Conservation (phyloP, 495 filamentous ascomycete species). For the Xylaria castorea region DNA sequence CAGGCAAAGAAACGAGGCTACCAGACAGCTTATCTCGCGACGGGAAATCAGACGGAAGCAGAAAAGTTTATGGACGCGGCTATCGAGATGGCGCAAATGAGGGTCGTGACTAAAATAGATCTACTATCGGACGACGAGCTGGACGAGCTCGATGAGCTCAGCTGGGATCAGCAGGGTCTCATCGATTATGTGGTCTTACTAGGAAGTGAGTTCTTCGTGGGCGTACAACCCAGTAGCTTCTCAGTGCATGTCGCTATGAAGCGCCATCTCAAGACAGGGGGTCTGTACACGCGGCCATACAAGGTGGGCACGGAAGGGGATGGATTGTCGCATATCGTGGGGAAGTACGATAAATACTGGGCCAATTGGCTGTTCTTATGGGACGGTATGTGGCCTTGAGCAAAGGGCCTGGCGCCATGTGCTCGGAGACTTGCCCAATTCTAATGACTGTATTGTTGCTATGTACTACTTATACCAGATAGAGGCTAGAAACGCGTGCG, state of each 20-base stretch:
- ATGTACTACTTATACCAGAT: slow-evolving; percentile 18
- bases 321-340: slow-evolving; percentile 51
- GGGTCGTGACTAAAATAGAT: slow-evolving; percentile 46
- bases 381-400: slow-evolving; percentile 55
- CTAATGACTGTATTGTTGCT: slow-evolving; percentile 9
- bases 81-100: slow-evolving; percentile 40
- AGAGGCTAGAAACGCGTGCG: neutral
- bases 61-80: slow-evolving; percentile 43
- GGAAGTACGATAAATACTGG: slow-evolving; percentile 52
- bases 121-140: slow-evolving; percentile 44
- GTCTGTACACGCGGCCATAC: slow-evolving; percentile 52
- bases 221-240: slow-evolving; percentile 55
- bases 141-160: slow-evolving; percentile 44
- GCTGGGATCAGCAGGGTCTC: slow-evolving; percentile 55
- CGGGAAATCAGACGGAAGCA: slow-evolving; percentile 52
- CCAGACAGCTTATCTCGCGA: slow-evolving; percentile 51
- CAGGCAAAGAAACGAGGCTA: slow-evolving; percentile 39
- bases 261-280: slow-evolving; percentile 47
- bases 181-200: slow-evolving; percentile 51
- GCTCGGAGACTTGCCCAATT: neutral
- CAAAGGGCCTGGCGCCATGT: neutral
- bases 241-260: slow-evolving; percentile 54
- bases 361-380: slow-evolving; percentile 56
- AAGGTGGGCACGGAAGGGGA: slow-evolving; percentile 52
- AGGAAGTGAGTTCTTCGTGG: slow-evolving; percentile 50